Evolutionary conservation across 768 basidiomycete genomes (phyloP).

Genomic region (Suillus occidentalis): DNA sequence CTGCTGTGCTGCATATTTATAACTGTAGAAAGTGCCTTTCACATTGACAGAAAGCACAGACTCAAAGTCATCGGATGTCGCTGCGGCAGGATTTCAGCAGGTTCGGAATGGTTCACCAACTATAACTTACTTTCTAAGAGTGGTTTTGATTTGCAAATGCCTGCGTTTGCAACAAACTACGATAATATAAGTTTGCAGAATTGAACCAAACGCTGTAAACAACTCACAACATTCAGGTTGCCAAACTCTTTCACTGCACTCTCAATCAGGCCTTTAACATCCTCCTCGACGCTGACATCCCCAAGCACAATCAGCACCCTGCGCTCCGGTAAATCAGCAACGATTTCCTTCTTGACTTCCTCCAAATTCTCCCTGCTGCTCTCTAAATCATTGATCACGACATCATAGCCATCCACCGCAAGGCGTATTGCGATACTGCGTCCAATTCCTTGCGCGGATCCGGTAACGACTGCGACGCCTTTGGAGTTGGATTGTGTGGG

Average conservation of each 20-base stretch:
- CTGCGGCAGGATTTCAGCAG: slow-evolving; percentile 18
- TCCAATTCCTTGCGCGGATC: slow-evolving; percentile 35
- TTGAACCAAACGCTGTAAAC: background rate
- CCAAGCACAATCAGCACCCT: slow-evolving; percentile 16
- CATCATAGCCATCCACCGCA: slow-evolving; percentile 36
- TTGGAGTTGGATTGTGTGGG: slow-evolving; percentile 14
- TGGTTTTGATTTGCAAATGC: slow-evolving; percentile 12
- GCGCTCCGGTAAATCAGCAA: slow-evolving; percentile 8
- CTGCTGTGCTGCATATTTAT: slow-evolving; percentile 43
- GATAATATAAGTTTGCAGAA: background rate
- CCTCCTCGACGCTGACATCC: slow-evolving; percentile 29
- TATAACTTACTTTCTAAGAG: slow-evolving; percentile 14
- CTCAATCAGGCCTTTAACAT: slow-evolving; percentile 33
- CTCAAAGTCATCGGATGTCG: slow-evolving; percentile 34
- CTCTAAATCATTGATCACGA: slow-evolving; percentile 36
- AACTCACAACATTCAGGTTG: slow-evolving; percentile 36
- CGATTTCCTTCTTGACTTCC: slow-evolving; percentile 16
- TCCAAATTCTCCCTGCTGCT: slow-evolving; percentile 20
- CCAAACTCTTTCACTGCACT: slow-evolving; percentile 25
- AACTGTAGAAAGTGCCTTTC: slow-evolving; percentile 40
- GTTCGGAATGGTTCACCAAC: slow-evolving; percentile 7
- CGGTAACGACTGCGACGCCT: slow-evolving; percentile 33
- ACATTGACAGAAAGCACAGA: slow-evolving; percentile 37
- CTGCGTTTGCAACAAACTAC: slow-evolving; percentile 25
- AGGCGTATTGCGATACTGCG: slow-evolving; percentile 35